Evolutionary conservation across 1,284 basidiomycete species (phyloP), one percentile per base, ranked within the genome.

Genomic region (Termitomyces sp.): DNA sequence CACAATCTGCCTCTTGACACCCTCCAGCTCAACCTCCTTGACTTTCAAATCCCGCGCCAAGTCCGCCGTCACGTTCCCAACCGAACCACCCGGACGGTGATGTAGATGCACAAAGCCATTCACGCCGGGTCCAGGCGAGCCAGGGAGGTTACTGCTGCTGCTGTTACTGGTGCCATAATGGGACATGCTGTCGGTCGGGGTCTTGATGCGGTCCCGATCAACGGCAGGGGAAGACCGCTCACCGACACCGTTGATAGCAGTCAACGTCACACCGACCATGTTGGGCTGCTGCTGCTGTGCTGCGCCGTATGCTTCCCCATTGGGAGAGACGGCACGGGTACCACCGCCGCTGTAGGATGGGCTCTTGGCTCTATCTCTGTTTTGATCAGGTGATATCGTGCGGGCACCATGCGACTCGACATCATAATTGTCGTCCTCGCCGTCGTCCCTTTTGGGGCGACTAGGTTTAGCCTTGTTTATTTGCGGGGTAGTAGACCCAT

Each of bases 21-120:
- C 75, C 60, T 95, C 93, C 33, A 94, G 68, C 66, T 96, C 94
- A 30, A 79, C 75, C 62, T 94, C 92, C 65, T 88, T 92, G 26
- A 80, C 78, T 70, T 89, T 92, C 55, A 93, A 71, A 62, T 93
- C 90, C 36, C 83, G 78, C 48, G 91, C 72, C 55, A 92, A 70
- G 66, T 94, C 91, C 6, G 84, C 82, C 1, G 87, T 78, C 12
- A 86, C 75, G 64, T 82, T 88, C 13, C 86, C 83, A 0, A 84
- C 81, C 12, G 87, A 88, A 0, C 82, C 81, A 31, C 73, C 65
- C 41, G 74, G 69, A 58, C 75, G 62, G n/a, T 57, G 58, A 36
- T 57, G 58, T 49, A 68, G 6, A 26, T 26, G 21, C 13, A 26
- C 61, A 65, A 78, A 77, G 10, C 78, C 80, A 64, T 83, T 84